A percentile compares a stretch with the other conserved stretches of the same genome.
Evolutionary conservation across 208 protist species (phyloP).

Genomic region (Trichomonas vaginalis): DNA sequence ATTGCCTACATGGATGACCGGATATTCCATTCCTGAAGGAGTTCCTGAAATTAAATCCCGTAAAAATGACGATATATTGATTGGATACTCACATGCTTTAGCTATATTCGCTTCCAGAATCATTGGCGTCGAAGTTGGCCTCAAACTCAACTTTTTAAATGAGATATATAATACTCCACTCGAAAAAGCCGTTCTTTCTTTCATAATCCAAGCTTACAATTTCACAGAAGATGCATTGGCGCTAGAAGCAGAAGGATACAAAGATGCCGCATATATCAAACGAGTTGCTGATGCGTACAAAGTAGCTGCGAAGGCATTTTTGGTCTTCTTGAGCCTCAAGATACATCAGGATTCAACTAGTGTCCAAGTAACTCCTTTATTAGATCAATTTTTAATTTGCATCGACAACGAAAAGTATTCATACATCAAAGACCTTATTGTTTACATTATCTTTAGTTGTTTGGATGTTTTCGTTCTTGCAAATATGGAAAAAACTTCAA

Average conservation of each 20-base stretch:
- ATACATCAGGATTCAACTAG: background rate
- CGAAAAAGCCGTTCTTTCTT: background rate
- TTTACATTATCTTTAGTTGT: background rate
- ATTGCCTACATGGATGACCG: background rate
- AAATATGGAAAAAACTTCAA: background rate
- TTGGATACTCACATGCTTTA: background rate
- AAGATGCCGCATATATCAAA: too few relatives aligned
- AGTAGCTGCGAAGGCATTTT: background rate
- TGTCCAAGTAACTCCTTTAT: background rate
- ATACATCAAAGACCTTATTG: background rate
- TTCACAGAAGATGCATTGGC: too few relatives aligned
- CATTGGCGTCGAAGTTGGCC: background rate
- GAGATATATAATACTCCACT: background rate
- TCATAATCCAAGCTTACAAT: too few relatives aligned
- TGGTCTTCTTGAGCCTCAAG: background rate
- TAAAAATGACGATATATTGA: background rate
- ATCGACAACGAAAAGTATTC: background rate
- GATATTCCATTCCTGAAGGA: background rate
- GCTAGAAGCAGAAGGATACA: too few relatives aligned
- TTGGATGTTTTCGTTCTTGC: background rate
- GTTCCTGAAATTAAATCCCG: background rate
- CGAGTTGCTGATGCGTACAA: background rate
- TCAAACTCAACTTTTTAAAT: background rate
- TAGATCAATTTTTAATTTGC: background rate
- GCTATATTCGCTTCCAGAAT: background rate